Conservation (phyloP, 73 alveolate species). For the Halteria grandinella region DNA sequence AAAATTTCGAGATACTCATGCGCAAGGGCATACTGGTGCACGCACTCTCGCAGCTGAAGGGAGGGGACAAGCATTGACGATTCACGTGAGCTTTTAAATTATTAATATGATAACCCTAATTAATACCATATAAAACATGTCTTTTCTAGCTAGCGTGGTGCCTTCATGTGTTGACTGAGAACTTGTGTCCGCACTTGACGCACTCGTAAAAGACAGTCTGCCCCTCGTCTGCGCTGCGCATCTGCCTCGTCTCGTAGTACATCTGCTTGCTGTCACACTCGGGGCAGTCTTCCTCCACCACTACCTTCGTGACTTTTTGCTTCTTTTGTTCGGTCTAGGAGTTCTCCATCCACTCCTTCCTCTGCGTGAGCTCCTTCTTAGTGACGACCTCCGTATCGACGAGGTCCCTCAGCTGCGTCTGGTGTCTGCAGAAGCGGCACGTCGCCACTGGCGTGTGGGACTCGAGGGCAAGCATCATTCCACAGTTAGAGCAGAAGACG, state of each 20-base stretch:
- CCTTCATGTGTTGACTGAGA: slow-evolving; percentile 59
- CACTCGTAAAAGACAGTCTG: slow-evolving; percentile 96
- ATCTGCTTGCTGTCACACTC: slow-evolving; percentile 82
- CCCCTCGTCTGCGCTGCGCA: slow-evolving; percentile 98
- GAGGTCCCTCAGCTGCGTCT: slow-evolving; percentile 20
- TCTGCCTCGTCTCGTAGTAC: slow-evolving; percentile 85
- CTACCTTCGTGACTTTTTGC: slow-evolving; percentile 86
- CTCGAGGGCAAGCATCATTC: slow-evolving; percentile 50
- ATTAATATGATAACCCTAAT: too few species aligned
- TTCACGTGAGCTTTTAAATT: too few species aligned
- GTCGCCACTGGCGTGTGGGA: background rate
- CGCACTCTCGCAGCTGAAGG: slow-evolving; percentile 45
- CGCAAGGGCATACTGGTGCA: slow-evolving; percentile 19
- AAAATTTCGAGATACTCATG: slow-evolving; percentile 57
- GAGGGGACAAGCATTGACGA: slow-evolving; percentile 44
- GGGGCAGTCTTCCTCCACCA: slow-evolving; percentile 87
- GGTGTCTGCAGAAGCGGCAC: slow-evolving; percentile 35
- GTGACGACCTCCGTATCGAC: slow-evolving; percentile 51
- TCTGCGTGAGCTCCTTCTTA: slow-evolving; percentile 47
- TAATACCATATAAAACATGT: too few species aligned
- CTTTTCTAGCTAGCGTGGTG: too few species aligned
- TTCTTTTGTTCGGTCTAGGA: slow-evolving; percentile 51
- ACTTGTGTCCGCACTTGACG: slow-evolving; percentile 84
- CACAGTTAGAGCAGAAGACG: slow-evolving; percentile 49
- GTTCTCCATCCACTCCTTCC: slow-evolving; percentile 57